phyloP scores from a whole-genome alignment of 768 basidiomycete species.

The Suillus americanus region DNA sequence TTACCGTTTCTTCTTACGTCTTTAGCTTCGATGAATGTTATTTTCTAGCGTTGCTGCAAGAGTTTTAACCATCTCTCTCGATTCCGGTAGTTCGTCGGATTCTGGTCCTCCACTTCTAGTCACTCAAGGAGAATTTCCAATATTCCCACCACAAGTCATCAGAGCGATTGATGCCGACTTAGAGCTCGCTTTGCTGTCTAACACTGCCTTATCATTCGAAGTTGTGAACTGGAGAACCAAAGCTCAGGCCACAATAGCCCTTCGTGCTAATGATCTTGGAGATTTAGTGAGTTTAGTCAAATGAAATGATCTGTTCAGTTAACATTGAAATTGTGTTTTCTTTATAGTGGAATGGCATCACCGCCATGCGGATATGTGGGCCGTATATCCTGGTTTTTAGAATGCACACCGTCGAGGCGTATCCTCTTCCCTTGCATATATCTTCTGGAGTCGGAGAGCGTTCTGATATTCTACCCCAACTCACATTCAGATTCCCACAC shows the following conservation, averaged over 20 bases:
- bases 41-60: conserved; percentile 1
- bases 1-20: not conserved
- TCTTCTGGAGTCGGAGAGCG: conserved; percentile 16
- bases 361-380: conserved; percentile 46
- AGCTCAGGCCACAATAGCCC: conserved; percentile 21
- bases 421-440: conserved; percentile 13
- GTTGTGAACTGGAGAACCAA: conserved; percentile 39
- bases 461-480: conserved; percentile 14
- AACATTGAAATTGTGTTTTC: not conserved
- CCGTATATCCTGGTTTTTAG: conserved; percentile 53
- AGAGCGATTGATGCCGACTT: conserved; percentile 34
- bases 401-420: conserved; percentile 50
- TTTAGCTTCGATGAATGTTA: not conserved
- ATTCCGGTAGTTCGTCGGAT: not conserved
- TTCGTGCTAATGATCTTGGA: conserved; percentile 26
- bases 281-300: conserved; percentile 29
- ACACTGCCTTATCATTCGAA: conserved; percentile 31
- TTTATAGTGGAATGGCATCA: conserved; percentile 41
- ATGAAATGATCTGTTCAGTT: not conserved
- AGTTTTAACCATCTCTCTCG: conserved; percentile 6
- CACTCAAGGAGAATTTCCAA: conserved; percentile 16
- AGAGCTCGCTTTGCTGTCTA: conserved; percentile 32
- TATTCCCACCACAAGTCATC: conserved; percentile 22
- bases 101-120: not conserved
- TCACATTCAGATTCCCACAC: conserved; percentile 23